Conservation (phyloP, 1,139 yeast genomes). For the Lodderomyces elongisporus region DNA sequence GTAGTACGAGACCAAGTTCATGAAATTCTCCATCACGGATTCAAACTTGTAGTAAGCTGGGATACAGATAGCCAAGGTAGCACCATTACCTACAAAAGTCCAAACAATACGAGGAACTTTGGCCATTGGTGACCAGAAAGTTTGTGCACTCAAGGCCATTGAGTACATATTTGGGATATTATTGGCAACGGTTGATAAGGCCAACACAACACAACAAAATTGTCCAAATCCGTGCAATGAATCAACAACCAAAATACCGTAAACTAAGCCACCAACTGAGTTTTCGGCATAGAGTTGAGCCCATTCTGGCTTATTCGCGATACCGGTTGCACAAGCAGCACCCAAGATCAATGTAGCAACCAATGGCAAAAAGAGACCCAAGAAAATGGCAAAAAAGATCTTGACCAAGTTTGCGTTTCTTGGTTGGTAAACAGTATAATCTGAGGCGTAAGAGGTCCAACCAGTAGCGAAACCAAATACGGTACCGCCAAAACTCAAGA, state of each 20-base stretch:
- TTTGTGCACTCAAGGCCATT: slow-evolving; percentile 77
- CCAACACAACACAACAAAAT: slow-evolving; percentile 78
- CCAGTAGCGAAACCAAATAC: slow-evolving; percentile 90
- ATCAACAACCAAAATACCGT: slow-evolving; percentile 68
- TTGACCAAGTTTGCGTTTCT: slow-evolving; percentile 51
- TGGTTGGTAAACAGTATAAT: slow-evolving; percentile 83
- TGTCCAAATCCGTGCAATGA: slow-evolving; percentile 86
- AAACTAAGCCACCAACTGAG: slow-evolving; percentile 78
- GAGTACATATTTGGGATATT: slow-evolving; percentile 93
- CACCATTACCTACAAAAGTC: slow-evolving; percentile 72
- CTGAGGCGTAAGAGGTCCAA: slow-evolving; percentile 92
- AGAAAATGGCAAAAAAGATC: slow-evolving; percentile 58
- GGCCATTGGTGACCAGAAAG: slow-evolving; percentile 68
- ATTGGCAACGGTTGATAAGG: slow-evolving; percentile 82
- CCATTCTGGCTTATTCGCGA: slow-evolving; percentile 43
- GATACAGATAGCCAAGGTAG: slow-evolving; percentile 78
- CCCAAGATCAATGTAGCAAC: slow-evolving; percentile 75
- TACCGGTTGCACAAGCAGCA: slow-evolving; percentile 80
- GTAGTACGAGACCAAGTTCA: slow-evolving; percentile 89
- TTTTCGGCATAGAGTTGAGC: slow-evolving; percentile 45
- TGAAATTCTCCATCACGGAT: slow-evolving; percentile 72
- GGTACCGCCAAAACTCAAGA: slow-evolving; percentile 80
- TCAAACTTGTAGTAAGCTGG: slow-evolving; percentile 79
- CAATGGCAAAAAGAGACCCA: slow-evolving; percentile 65
- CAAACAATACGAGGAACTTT: slow-evolving; percentile 76